Base-by-base conservation (phyloP, 768 basidiomycete genomes). In the Boletus rubroflammeus region DNA sequence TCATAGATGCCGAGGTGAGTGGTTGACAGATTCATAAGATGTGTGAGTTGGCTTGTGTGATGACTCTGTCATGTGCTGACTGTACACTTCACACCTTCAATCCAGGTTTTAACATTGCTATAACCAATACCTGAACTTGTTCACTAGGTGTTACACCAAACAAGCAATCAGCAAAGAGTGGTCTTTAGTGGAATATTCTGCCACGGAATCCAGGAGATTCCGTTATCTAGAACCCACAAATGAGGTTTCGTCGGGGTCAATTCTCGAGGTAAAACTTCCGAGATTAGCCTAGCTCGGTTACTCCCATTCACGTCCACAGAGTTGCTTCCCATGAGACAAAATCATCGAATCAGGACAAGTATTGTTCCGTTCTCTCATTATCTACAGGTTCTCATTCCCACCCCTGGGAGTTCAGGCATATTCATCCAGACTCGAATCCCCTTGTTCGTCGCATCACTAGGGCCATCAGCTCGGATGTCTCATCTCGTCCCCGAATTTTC, bases 321-420 rank as follows among this genome's bases (percentile, higher is more conserved):
- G 11, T 32, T 31, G 39, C 53, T 51, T 58, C 57, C 29, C 51
- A 54, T 58, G 54, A 42, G 57, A 58, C 34, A 15, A 56, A 58
- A 56, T 28, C 48, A 32, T 35, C 44, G 28, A 47, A 55, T 50
- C 17, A 38, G 34, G 54, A 31, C 21, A 15, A 47, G 39, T 7
- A 6, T 13, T 13, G 6, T 19, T 7, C 3, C 14, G 6, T 26
- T 26, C 39, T n/a, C 38, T 32, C 17, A n/a, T 32, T 47, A 23
- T 34, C 31, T 6, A 21, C 34, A 25, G 4, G 25, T 41, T 35
- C 3, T 31, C 19, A 32, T 48, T 53, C 51, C 50, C 58, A 47
- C 51, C n/a, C 51, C 29, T 58, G 56, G 58, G 56, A 58, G 47
- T 32, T 26, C 14, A 4, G 13, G n/a, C 14, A 44, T 14, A 32